These are phyloP conservation scores for Juncus inflexus DNA, from an alignment of 176 grass and related monocot genomes.

Conservation along the genomic window DNA sequence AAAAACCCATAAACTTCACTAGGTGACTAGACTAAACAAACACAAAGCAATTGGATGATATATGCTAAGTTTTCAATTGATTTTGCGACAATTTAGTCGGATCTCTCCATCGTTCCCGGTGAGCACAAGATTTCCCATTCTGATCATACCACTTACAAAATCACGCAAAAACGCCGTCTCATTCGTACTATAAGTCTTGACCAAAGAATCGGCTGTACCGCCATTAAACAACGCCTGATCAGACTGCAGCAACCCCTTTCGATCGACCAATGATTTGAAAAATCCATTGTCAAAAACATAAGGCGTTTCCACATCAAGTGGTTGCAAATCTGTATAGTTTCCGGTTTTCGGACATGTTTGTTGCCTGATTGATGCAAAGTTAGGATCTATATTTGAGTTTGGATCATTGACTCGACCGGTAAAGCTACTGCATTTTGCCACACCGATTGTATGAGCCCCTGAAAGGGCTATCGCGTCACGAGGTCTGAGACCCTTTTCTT, in stretches of 20 bases:
- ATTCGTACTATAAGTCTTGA: conserved; percentile 20
- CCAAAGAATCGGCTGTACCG: conserved; percentile 13
- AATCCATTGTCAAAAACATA: conserved; percentile 19
- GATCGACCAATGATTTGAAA: conserved; percentile 23
- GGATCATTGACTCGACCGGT: conserved; percentile 23
- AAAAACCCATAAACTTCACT: too few relatives aligned
- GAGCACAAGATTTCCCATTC: conserved; percentile 31
- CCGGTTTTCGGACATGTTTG: conserved; percentile 25
- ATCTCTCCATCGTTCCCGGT: conserved; percentile 21
- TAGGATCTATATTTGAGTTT: conserved; percentile 11
- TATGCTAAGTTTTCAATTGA: conserved; percentile 8
- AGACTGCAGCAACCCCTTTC: conserved; percentile 31
- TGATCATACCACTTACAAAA: conserved; percentile 30
- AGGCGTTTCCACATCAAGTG: conserved; percentile 16
- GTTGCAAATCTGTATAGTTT: conserved; percentile 19
- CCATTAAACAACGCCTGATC: conserved; percentile 31
- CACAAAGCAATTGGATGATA: too few relatives aligned
- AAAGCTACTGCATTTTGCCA: conserved; percentile 25
- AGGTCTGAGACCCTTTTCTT: conserved; percentile 20
- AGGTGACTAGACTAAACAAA: too few relatives aligned
- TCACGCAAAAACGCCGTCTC: conserved; percentile 8
- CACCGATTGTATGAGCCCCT: conserved; percentile 32
- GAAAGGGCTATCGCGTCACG: conserved; percentile 29
- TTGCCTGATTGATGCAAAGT: conserved; percentile 1
- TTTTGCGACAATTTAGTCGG: conserved; percentile 13